Percentiles rank a stretch among this genome's conserved stretches.
Evolutionary conservation across 441 rosid species (phyloP).

Genomic region (Populus hybrid): DNA sequence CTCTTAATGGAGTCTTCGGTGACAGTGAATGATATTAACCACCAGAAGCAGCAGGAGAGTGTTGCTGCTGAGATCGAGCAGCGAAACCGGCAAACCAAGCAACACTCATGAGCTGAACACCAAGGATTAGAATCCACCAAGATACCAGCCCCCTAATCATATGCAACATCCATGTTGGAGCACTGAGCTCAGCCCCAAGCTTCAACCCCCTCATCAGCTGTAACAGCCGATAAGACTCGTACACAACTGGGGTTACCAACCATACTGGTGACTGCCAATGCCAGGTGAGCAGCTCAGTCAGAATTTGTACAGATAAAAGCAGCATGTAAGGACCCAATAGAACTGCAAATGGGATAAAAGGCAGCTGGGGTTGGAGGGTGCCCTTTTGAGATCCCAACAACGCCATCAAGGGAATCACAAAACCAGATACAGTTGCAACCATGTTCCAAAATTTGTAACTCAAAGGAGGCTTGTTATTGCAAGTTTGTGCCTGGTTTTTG

Average conservation of each 20-base stretch:
- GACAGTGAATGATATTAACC: conserved; percentile 9
- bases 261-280: conserved; percentile 91
- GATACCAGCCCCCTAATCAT: conserved; percentile 73
- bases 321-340: conserved; percentile 78
- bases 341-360: conserved; percentile 60
- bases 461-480: conserved; percentile 64
- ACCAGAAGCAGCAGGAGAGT: conserved; percentile 26
- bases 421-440: conserved; percentile 58
- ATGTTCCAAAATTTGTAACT: conserved; percentile 82
- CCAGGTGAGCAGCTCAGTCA: conserved; percentile 88
- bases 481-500: conserved; percentile 29
- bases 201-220: conserved; percentile 88
- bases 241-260: conserved; percentile 86
- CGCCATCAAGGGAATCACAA: conserved; percentile 50
- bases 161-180: conserved; percentile 79
- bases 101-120: conserved; percentile 89
- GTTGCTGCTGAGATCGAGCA: conserved; percentile 30
- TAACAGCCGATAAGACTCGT: conserved; percentile 72
- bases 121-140: conserved; percentile 91
- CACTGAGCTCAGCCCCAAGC: conserved; percentile 64
- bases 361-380: conserved; percentile 59
- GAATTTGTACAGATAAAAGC: conserved; percentile 68
- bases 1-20: not conserved
- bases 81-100: conserved; percentile 95
- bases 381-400: conserved; percentile 63